phyloP scores from a whole-genome alignment of 352 stramenopile species.

The Pythium chondricola region DNA sequence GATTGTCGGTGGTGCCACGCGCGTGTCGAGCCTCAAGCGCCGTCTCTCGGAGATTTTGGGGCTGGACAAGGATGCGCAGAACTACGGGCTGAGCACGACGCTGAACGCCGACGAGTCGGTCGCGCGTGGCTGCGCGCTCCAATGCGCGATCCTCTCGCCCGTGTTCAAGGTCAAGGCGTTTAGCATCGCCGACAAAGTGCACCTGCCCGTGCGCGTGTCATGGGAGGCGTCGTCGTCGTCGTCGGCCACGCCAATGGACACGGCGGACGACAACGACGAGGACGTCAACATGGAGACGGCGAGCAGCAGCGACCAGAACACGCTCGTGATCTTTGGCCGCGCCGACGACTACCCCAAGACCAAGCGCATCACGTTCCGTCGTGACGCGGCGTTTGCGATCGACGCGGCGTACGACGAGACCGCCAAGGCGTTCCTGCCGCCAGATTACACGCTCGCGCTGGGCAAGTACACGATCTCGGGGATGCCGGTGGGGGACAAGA shows the following conservation, averaged over 20 bases:
- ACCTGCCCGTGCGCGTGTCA: slow-evolving; percentile 92
- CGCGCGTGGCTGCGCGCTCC: slow-evolving; percentile 94
- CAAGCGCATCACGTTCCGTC: slow-evolving; percentile 95
- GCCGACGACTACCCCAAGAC: slow-evolving; percentile 97
- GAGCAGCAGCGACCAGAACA: slow-evolving; percentile 64
- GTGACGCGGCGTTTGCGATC: slow-evolving; percentile 91
- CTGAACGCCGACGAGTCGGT: slow-evolving; percentile 99
- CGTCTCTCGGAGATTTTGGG: slow-evolving; percentile 89
- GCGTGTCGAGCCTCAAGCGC: slow-evolving; percentile 95
- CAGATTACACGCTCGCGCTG: slow-evolving; percentile 76
- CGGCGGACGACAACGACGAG: slow-evolving; percentile 81
- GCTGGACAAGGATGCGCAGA: slow-evolving; percentile 90
- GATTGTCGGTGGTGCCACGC: slow-evolving; percentile 94
- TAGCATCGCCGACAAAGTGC: slow-evolving; percentile 77
- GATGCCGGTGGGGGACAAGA: slow-evolving; percentile 67
- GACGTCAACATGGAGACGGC: slow-evolving; percentile 74
- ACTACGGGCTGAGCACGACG: slow-evolving; percentile 97
- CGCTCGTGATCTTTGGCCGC: slow-evolving; percentile 93
- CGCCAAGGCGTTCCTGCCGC: slow-evolving; percentile 51
- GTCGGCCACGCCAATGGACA: slow-evolving; percentile 38
- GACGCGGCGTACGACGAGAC: slow-evolving; percentile 86
- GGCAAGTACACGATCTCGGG: slow-evolving; percentile 92
- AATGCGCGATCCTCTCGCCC: slow-evolving; percentile 98
- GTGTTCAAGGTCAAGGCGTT: slow-evolving; percentile 97
- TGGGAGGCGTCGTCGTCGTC: slow-evolving; percentile 85